Percentiles rank a stretch among this genome's conserved stretches.
Conservation (phyloP, 2,329 filamentous ascomycete species). For the Sphaerulina populicola region DNA sequence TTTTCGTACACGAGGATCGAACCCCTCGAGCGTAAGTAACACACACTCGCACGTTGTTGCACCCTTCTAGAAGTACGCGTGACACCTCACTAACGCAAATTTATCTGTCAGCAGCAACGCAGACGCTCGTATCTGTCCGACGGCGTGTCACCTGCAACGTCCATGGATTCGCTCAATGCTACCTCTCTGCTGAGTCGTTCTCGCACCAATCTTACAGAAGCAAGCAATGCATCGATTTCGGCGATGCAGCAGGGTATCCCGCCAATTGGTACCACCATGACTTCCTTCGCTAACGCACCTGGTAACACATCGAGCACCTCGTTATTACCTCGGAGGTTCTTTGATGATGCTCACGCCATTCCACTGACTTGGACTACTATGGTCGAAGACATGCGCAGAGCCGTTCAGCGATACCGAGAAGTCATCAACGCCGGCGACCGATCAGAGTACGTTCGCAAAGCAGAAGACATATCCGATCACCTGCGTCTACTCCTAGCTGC, state of each 20-base stretch:
- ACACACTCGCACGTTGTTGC: slow-evolving; percentile 20
- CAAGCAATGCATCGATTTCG: slow-evolving; percentile 44
- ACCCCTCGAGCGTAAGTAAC: slow-evolving; percentile 57
- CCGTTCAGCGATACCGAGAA: slow-evolving; percentile 82
- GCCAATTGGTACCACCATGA: slow-evolving; percentile 45
- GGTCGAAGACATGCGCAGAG: slow-evolving; percentile 84
- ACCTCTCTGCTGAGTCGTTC: slow-evolving; percentile 53
- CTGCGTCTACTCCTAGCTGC: slow-evolving; percentile 86
- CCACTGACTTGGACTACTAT: slow-evolving; percentile 83
- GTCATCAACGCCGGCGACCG: slow-evolving; percentile 76
- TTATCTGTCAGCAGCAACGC: slow-evolving; percentile 46
- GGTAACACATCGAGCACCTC: slow-evolving; percentile 30
- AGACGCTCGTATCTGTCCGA: slow-evolving; percentile 60
- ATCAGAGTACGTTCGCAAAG: slow-evolving; percentile 82
- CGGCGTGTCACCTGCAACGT: slow-evolving; percentile 74
- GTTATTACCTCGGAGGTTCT: slow-evolving; percentile 69
- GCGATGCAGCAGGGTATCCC: slow-evolving; percentile 39
- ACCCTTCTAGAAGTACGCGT: slow-evolving; percentile 19
- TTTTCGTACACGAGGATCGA: slow-evolving; percentile 59
- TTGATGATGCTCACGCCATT: slow-evolving; percentile 74
- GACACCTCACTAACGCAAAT: slow-evolving; percentile 21
- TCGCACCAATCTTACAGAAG: slow-evolving; percentile 45
- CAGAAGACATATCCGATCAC: slow-evolving; percentile 98
- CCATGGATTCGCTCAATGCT: slow-evolving; percentile 81
- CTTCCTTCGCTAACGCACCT: slow-evolving; percentile 48